Conservation (phyloP, 2,329 filamentous ascomycete species). For the Colletotrichum theobromicola region DNA sequence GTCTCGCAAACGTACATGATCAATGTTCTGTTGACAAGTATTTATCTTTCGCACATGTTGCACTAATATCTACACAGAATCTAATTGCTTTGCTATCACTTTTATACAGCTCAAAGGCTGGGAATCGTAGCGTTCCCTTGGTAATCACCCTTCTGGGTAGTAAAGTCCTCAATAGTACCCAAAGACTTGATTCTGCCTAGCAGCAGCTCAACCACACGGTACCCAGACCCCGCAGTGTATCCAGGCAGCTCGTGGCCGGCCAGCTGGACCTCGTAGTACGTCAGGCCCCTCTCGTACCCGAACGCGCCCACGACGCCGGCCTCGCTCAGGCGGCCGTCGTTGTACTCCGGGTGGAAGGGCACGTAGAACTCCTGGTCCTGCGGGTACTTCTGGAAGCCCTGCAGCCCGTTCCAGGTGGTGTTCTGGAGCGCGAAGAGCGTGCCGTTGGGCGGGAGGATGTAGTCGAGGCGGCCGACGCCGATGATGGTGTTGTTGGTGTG, state of each 20-base stretch:
- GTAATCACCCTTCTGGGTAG: background rate
- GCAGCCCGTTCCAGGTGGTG: conserved; percentile 71
- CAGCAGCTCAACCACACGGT: conserved; percentile 31
- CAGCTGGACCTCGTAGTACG: conserved; percentile 20
- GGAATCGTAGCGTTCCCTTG: background rate
- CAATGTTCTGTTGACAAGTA: background rate
- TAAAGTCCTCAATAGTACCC: conserved; percentile 5
- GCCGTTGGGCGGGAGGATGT: conserved; percentile 66
- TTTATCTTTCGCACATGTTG: background rate
- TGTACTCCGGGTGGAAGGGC: conserved; percentile 34
- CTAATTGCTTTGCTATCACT: too few species aligned
- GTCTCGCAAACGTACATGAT: background rate
- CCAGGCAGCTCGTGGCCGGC: conserved; percentile 31
- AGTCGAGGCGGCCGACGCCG: conserved; percentile 44
- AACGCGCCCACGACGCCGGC: conserved; percentile 18
- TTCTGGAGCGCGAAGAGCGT: conserved; percentile 71
- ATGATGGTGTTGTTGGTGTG: conserved; percentile 37
- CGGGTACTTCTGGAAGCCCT: conserved; percentile 65
- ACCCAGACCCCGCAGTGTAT: conserved; percentile 30
- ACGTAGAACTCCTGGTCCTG: conserved; percentile 7
- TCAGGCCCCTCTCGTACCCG: conserved; percentile 21
- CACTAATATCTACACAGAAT: background rate
- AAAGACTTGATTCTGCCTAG: conserved; percentile 29
- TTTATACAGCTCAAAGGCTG: background rate
- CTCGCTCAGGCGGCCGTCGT: conserved; percentile 4